Conservation (phyloP, 2,329 filamentous ascomycete species). For the Neopestalotiopsis sp. region DNA sequence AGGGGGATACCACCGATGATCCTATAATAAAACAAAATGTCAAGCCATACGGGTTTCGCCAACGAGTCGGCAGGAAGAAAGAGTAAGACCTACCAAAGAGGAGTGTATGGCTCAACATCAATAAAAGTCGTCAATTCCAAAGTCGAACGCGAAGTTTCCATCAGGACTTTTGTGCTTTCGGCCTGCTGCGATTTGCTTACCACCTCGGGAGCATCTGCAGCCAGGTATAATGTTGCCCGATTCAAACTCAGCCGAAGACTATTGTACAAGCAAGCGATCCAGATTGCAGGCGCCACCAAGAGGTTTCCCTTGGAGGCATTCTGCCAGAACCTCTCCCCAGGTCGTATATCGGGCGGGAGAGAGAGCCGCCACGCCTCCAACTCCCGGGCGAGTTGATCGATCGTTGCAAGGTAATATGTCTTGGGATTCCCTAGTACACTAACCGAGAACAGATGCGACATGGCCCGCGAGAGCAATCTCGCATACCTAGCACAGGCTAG, state of each 20-base stretch:
- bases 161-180: constrained; percentile 26
- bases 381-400: constrained; percentile 34
- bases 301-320: constrained; percentile 6
- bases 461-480: constrained; percentile 34
- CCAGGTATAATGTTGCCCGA: constrained; percentile 31
- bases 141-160: constrained; percentile 31
- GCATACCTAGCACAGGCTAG: constrained; percentile 32
- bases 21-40: not conserved
- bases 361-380: constrained; percentile 36
- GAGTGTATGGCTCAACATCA: constrained; percentile 36
- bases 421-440: constrained; percentile 32
- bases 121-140: constrained; percentile 36
- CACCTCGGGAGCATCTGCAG: constrained; percentile 20
- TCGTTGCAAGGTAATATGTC: constrained; percentile 31
- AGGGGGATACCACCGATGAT: constrained; percentile 26
- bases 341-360: constrained; percentile 29
- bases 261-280: constrained; percentile 35
- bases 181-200: constrained; percentile 21
- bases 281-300: constrained; percentile 22
- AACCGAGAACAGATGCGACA: constrained; percentile 36
- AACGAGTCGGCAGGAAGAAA: not conserved
- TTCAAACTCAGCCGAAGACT: constrained; percentile 34
- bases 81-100: constrained; percentile 27
- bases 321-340: constrained; percentile 23
- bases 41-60: not conserved